These are phyloP conservation scores for Boechera stricta DNA, from an alignment of 345 rosid species.

Conservation along the genomic window DNA sequence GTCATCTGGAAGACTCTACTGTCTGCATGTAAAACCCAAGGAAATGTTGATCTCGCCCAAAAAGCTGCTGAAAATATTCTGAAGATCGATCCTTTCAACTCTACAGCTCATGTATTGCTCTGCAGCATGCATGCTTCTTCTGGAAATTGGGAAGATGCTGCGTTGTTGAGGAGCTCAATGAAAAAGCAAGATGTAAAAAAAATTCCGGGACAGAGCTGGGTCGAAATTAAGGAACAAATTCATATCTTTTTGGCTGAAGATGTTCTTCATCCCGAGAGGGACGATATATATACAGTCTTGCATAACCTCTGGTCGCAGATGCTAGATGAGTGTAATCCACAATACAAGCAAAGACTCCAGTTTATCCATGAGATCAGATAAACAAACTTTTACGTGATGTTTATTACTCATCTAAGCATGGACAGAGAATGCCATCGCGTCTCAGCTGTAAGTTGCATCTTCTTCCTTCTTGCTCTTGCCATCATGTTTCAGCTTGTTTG, in stretches of 20 bases:
- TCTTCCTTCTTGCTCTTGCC: not conserved
- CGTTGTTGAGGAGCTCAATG: constrained; percentile 64
- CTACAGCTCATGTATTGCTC: constrained; percentile 71
- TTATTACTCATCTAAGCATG: not conserved
- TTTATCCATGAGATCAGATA: constrained; percentile 1
- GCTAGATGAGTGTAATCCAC: constrained; percentile 49
- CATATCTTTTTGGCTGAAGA: constrained; percentile 74
- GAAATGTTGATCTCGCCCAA: constrained; percentile 61
- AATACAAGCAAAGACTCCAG: constrained; percentile 37
- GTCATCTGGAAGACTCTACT: constrained; percentile 74
- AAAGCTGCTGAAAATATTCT: constrained; percentile 68
- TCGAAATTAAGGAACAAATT: constrained; percentile 55
- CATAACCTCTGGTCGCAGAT: constrained; percentile 55
- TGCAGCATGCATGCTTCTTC: constrained; percentile 64
- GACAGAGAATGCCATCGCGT: not conserved
- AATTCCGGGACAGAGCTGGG: constrained; percentile 85
- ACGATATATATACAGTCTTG: constrained; percentile 50
- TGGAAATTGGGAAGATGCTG: constrained; percentile 65
- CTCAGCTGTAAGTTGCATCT: constrained; percentile 6
- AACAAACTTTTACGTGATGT: not conserved
- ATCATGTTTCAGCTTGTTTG: not conserved
- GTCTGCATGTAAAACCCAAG: constrained; percentile 75
- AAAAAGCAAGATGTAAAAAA: constrained; percentile 59
- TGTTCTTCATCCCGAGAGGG: constrained; percentile 63
- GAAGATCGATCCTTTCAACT: constrained; percentile 63